A percentile compares a stretch with the other conserved stretches of the same genome.
Conservation (phyloP, 2,329 filamentous ascomycete species). For the Juglanconis sp. region DNA sequence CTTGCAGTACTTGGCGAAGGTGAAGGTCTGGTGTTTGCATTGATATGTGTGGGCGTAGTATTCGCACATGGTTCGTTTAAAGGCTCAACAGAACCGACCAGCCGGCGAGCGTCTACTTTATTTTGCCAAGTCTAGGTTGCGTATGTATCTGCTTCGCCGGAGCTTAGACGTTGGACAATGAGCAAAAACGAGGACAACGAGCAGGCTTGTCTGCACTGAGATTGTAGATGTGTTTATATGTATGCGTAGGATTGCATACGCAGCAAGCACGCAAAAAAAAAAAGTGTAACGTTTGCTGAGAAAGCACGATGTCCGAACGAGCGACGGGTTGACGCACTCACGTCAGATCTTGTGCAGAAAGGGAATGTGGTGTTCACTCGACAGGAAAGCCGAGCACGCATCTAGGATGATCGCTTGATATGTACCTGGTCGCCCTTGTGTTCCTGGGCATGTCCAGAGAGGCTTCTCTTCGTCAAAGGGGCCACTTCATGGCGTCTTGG, state of each 20-base stretch:
- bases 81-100: too few species aligned
- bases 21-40: slow-evolving; percentile 33
- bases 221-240: background rate
- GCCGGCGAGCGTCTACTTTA: too few species aligned
- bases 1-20: slow-evolving; percentile 34
- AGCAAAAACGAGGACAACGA: too few species aligned
- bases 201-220: background rate
- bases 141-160: too few species aligned
- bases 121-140: background rate
- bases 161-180: too few species aligned
- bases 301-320: background rate
- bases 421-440: background rate
- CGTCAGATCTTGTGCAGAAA: background rate
- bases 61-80: slow-evolving; percentile 29
- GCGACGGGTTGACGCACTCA: background rate
- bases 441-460: background rate
- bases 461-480: background rate
- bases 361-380: background rate
- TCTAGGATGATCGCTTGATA: background rate
- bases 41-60: slow-evolving; percentile 36
- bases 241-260: background rate
- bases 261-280: background rate
- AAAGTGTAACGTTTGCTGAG: background rate
- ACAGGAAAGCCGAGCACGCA: background rate
- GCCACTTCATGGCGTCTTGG: background rate